Evolutionary conservation across 2,329 filamentous ascomycete species (phyloP).

Genomic region (Hymenoscyphus scutula): DNA sequence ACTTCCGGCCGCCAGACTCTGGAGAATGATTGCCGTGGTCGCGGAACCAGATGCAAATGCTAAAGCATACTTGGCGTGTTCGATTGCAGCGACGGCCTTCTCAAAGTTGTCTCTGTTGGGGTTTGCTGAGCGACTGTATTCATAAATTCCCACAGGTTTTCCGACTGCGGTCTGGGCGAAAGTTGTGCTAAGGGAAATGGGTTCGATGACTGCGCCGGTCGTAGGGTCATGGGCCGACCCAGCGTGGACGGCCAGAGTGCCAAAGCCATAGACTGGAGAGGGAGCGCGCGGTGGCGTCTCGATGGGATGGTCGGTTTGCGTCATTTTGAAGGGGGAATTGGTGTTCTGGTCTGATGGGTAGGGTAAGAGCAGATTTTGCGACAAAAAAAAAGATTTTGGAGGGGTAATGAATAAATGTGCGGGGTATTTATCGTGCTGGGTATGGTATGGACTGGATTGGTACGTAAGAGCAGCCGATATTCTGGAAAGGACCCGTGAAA

Average conservation of each 20-base stretch:
- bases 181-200: slow-evolving; percentile 94
- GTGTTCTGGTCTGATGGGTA: too few species aligned
- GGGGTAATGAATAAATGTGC: too few species aligned
- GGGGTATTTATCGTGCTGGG: too few species aligned
- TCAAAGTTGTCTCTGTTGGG: slow-evolving; percentile 97
- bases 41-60: slow-evolving; percentile 94
- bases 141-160: slow-evolving; percentile 81
- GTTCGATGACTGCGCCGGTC: slow-evolving; percentile 92
- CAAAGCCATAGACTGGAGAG: slow-evolving; percentile 77
- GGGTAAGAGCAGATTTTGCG: too few species aligned
- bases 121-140: slow-evolving; percentile 92
- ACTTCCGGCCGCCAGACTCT: slow-evolving; percentile 84
- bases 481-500: too few species aligned
- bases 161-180: slow-evolving; percentile 91
- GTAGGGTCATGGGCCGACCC: slow-evolving; percentile 85
- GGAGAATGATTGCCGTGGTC: slow-evolving; percentile 88
- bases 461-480: too few species aligned
- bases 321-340: slow-evolving; percentile 19
- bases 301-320: slow-evolving; percentile 51
- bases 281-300: slow-evolving; percentile 72
- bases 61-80: slow-evolving; percentile 88
- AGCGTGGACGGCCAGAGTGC: slow-evolving; percentile 91
- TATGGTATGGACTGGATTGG: too few species aligned
- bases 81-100: slow-evolving; percentile 82
- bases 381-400: too few species aligned